Evolutionary conservation across 176 grass and related monocot genomes (phyloP), one percentile per base, ranked within the genome.

Genomic region (Cocos nucifera): DNA sequence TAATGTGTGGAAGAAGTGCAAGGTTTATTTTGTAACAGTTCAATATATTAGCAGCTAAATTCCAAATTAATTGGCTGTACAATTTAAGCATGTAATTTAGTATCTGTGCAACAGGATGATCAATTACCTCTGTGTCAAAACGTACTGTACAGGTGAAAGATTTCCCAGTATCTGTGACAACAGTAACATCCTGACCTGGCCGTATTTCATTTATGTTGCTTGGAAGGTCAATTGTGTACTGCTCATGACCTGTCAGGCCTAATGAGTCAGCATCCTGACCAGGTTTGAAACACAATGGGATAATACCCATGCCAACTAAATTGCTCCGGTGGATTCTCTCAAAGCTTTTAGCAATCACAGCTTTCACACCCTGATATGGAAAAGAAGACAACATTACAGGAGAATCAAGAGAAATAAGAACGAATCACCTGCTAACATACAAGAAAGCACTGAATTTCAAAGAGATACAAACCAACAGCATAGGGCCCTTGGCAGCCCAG

Each of bases 251-350:
- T 25, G 50, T 66, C 63, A 66, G 20, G 16, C 63, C 63, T 6
- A 66, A 50, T 66, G 63, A 53, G 4, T 53, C 63, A 29, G 63
- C 50, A 66, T 66, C 63, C 17, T 66, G 49, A 3, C 63, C 63
- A 29, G 63, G 15, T 48, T 66, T 66, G 16, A 66, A 66, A 7
- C 63, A 66, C 0, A 66, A 3, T 14, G 63, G 63, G 12, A 66
- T 66, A 53, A 66, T 54, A n/a, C 63, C 63, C 63, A 66, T 66
- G 15, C 64, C 64, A 7, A 66, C 50, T 66, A 54, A 54, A 53
- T 66, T 66, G 17, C 64, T 64, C 14, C 62, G 62, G 15, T 64
- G 62, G 19, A 64, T 64, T 51, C 62, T 66, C 17, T 66, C 22
- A 30, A 53, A 54, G 28, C 62, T 64, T 51, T 64, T 64, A 53